Evolutionary conservation across 2,329 filamentous ascomycete species (phyloP).

Genomic region (Colletotrichum eleusines): DNA sequence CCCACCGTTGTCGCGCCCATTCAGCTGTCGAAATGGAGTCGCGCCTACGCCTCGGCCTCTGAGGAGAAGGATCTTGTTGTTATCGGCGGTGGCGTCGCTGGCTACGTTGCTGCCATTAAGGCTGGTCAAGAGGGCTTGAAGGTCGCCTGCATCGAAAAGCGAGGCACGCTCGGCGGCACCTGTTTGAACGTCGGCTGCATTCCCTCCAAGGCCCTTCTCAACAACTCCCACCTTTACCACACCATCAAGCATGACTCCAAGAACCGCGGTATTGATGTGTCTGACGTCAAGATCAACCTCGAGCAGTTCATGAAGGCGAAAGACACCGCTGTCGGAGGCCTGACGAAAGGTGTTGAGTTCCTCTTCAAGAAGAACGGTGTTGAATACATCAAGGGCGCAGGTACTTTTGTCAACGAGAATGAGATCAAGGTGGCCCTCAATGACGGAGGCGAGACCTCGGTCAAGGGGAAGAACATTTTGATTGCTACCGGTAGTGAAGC

Average conservation of each 20-base stretch:
- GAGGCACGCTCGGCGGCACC: conserved; percentile 92
- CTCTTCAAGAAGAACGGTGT: conserved; percentile 99
- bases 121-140: conserved; percentile 97
- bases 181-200: conserved; percentile 99
- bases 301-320: conserved; percentile 98
- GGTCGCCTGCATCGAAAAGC: conserved; percentile 98
- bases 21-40: conserved; percentile 64
- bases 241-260: conserved; percentile 97
- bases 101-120: conserved; percentile 99
- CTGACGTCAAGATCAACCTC: conserved; percentile 96
- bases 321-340: conserved; percentile 85
- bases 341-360: conserved; percentile 98
- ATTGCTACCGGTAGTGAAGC: conserved; percentile 97
- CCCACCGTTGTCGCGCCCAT: conserved; percentile 60
- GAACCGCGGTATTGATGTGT: conserved; percentile 95
- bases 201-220: conserved; percentile 98
- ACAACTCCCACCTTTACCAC: conserved; percentile 99
- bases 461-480: conserved; percentile 96
- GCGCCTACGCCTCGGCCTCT: conserved; percentile 70
- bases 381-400: conserved; percentile 96
- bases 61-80: conserved; percentile 97
- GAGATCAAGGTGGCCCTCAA: conserved; percentile 90
- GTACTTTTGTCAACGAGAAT: conserved; percentile 87
- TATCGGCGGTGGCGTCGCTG: conserved; percentile 97
- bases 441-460: conserved; percentile 89